Evolutionary conservation across 2,329 filamentous ascomycete species (phyloP).

Genomic region (Colletotrichum camelliae): DNA sequence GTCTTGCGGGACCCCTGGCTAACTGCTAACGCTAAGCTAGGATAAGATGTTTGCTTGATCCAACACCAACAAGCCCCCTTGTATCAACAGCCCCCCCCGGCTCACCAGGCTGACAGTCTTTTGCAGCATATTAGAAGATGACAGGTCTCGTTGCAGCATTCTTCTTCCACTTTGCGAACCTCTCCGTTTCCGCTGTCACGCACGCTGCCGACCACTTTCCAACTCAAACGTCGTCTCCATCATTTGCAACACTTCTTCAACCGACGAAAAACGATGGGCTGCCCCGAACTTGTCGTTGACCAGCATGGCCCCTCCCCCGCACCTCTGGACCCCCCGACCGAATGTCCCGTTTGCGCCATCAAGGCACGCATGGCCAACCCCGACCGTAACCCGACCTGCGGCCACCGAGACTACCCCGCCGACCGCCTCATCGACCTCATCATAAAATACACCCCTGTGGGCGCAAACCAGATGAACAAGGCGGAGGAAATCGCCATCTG

Average conservation of each 20-base stretch:
- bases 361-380: neutral
- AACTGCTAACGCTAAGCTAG: neutral
- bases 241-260: neutral
- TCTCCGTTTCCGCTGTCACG: neutral
- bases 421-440: neutral
- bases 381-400: neutral
- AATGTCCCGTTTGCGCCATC: neutral
- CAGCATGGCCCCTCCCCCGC: neutral
- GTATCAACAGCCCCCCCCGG: neutral
- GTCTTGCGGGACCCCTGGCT: neutral
- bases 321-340: neutral
- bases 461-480: neutral
- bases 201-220: neutral
- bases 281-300: neutral
- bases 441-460: neutral
- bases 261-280: neutral
- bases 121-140: neutral
- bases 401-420: neutral
- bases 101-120: neutral
- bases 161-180: neutral
- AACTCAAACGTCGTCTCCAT: neutral
- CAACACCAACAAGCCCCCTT: neutral
- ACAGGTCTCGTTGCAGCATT: neutral
- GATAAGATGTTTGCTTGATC: neutral
- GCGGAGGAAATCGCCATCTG: neutral